Conservation (phyloP, 495 filamentous ascomycete genomes). For the Daldinia vernicosa region DNA sequence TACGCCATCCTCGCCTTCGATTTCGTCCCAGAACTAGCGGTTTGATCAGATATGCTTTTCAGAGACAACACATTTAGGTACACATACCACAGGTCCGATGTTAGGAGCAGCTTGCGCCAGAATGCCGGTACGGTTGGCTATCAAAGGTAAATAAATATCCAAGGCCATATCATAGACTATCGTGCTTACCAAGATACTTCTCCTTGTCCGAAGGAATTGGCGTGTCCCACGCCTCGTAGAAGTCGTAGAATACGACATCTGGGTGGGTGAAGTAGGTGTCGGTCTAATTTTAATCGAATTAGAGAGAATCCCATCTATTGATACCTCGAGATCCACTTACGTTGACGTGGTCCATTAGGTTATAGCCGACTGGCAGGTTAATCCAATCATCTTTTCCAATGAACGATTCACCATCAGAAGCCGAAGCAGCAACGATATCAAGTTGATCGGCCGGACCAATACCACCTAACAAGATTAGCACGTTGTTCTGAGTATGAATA, state of each 20-base stretch:
- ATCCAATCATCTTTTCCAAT: conserved; percentile 68
- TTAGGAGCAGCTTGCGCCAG: conserved; percentile 75
- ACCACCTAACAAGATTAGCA: conserved; percentile 56
- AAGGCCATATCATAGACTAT: background rate
- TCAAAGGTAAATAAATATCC: conserved; percentile 33
- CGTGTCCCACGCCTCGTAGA: conserved; percentile 66
- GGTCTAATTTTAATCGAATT: conserved; percentile 52
- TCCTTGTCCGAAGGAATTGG: conserved; percentile 51
- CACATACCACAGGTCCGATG: conserved; percentile 66
- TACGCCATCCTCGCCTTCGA: conserved; percentile 68
- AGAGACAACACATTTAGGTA: conserved; percentile 5
- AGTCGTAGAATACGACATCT: conserved; percentile 70
- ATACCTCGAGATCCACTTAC: conserved; percentile 28
- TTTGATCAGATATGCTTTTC: conserved; percentile 21
- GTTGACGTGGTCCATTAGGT: conserved; percentile 77
- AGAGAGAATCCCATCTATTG: background rate
- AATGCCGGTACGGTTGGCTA: conserved; percentile 65
- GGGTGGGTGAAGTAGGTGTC: conserved; percentile 71
- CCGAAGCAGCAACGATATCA: conserved; percentile 60
- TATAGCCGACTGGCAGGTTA: conserved; percentile 76
- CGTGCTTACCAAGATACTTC: conserved; percentile 50
- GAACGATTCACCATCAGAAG: conserved; percentile 63
- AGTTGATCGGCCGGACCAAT: conserved; percentile 74
- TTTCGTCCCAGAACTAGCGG: conserved; percentile 62
- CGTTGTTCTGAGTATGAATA: background rate